These are phyloP conservation scores for Mucor ambiguus DNA, from an alignment of 371 early-diverging fungal genomes.

Conservation along the genomic window DNA sequence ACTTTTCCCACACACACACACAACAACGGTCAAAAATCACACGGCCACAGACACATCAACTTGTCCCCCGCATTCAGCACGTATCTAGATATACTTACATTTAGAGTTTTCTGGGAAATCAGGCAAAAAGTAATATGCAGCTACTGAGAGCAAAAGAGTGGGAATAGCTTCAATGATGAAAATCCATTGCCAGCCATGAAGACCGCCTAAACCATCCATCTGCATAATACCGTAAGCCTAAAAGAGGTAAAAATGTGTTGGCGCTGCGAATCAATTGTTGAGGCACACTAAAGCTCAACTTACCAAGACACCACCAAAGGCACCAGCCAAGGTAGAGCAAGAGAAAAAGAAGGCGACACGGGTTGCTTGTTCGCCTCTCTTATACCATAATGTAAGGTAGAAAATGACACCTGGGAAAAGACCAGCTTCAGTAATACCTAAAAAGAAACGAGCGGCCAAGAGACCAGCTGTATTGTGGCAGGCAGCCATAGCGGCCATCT, in stretches of 20 bases:
- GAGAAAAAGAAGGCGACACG: conserved; percentile 73
- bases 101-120: conserved; percentile 72
- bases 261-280: not conserved
- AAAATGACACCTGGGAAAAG: conserved; percentile 60
- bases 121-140: conserved; percentile 65
- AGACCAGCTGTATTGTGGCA: conserved; percentile 48
- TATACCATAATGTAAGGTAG: conserved; percentile 55
- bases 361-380: conserved; percentile 67
- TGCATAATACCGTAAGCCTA: conserved; percentile 61
- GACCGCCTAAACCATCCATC: conserved; percentile 53
- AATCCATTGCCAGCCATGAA: conserved; percentile 71
- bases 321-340: conserved; percentile 69
- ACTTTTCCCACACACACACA: not conserved
- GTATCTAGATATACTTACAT: conserved; percentile 31
- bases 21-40: not conserved
- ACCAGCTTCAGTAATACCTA: conserved; percentile 73
- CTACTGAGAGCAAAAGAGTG: conserved; percentile 61
- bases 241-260: not conserved
- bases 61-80: not conserved
- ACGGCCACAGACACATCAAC: not conserved
- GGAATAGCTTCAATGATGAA: conserved; percentile 79
- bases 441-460: conserved; percentile 64
- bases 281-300: conserved; percentile 1
- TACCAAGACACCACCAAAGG: conserved; percentile 59
- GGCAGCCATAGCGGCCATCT: conserved; percentile 54